phyloP scores from a whole-genome alignment of 495 filamentous ascomycete genomes.

The Xylaria acuta region DNA sequence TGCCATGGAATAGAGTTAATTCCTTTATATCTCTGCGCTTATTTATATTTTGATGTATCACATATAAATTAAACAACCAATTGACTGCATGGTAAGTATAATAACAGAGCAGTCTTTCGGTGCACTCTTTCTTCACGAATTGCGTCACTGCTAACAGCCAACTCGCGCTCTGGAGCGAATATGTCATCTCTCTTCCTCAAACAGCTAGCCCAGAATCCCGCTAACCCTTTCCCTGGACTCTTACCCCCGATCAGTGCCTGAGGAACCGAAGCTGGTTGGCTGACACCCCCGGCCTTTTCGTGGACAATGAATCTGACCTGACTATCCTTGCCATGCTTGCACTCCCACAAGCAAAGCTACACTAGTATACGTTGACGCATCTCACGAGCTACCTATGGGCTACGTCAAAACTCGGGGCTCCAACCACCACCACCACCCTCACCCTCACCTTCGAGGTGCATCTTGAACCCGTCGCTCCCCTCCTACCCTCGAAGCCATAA shows the following conservation, averaged over 20 bases:
- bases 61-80: too few species aligned
- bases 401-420: conserved; percentile 17
- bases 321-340: conserved; percentile 12
- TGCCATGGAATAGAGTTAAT: too few species aligned
- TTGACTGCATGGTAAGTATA: too few species aligned
- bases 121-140: not conserved
- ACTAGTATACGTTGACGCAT: not conserved
- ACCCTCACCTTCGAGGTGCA: not conserved
- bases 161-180: not conserved
- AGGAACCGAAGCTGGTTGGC: not conserved
- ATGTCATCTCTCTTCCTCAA: conserved; percentile 6
- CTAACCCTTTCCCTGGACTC: not conserved
- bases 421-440: not conserved
- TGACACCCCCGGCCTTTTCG: not conserved
- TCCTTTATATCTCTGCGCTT: too few species aligned
- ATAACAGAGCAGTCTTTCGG: not conserved
- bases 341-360: conserved; percentile 2
- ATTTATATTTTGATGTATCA: too few species aligned
- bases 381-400: conserved; percentile 1
- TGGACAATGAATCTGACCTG: conserved; percentile 11
- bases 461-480: not conserved
- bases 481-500: not conserved
- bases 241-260: not conserved
- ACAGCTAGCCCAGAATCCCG: not conserved
- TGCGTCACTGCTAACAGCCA: conserved; percentile 5